Evolutionary conservation across 1,284 basidiomycete species (phyloP), one percentile per base, ranked within the genome.

Genomic region (Pascua guehoae): DNA sequence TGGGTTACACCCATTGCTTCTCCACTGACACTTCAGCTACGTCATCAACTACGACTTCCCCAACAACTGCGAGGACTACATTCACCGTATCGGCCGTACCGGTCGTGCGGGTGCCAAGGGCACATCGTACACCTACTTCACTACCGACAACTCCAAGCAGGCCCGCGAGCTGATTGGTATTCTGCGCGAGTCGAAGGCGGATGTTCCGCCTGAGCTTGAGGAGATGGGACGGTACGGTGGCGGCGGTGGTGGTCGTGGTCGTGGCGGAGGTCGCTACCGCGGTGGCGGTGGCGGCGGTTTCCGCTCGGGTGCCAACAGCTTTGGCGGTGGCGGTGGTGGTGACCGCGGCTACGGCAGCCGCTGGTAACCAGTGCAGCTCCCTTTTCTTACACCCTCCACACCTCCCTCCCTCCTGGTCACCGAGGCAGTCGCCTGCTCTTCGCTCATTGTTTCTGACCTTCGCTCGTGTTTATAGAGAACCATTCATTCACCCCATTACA

Each of bases 61-160:
- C 5, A 96, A 94, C 79, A 73, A 73, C 67, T 73, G 71, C 61
- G 70, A 79, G 71, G 80, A 81, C 72, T 81, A 81, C 72, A 76
- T 81, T 47, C 79, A 81, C 73, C 79, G 81, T 74, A 81, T 82
- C 61, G 80, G 80, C 68, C 80, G 81, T 73, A 83, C 82, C 41
- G 82, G 82, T 65, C 81, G 82, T 74, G 82, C 81, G 38, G 82
- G 82, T 52, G 67, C 71, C 51, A 81, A 71, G 57, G 80, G 80
- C 69, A 89, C 86, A 40, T 91, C 93, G 5, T 96, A 90, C 80
- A 97, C 93, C 12, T 98, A 95, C 83, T 95, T 98, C 80, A 94
- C 90, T 54, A 88, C 88, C 51, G 91, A 96, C 71, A 97, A 95
- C 79, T 87, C 90, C 58, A 96, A 95, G 81, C 86, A 86, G 66